Evolutionary conservation across 352 stramenopile genomes (phyloP).

Genomic region (Globisporangium mamillatum): DNA sequence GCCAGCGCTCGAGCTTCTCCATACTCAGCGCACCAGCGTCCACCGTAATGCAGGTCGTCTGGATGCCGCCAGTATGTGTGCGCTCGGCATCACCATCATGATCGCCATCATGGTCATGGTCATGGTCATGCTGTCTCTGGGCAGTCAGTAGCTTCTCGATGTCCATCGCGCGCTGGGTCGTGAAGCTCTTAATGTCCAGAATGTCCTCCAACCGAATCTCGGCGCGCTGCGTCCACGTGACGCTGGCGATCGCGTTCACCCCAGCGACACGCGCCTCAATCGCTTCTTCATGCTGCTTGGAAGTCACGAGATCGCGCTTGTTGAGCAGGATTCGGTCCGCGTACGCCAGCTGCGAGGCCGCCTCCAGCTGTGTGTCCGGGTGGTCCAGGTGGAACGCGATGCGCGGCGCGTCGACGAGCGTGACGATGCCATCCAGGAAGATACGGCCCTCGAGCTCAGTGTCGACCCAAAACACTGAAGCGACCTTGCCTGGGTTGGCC

Average conservation of each 20-base stretch:
- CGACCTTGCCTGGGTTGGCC: constrained; percentile 92
- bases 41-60: constrained; percentile 66
- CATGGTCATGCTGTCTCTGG: constrained; percentile 9
- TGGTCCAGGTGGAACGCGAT: constrained; percentile 78
- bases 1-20: constrained; percentile 67
- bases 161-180: constrained; percentile 52
- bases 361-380: constrained; percentile 69
- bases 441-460: constrained; percentile 87
- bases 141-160: constrained; percentile 42
- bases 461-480: constrained; percentile 96
- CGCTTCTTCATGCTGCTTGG: constrained; percentile 29
- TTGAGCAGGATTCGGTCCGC: constrained; percentile 98
- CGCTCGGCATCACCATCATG: constrained; percentile 13
- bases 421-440: constrained; percentile 95
- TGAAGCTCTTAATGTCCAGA: constrained; percentile 80
- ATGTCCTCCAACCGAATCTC: constrained; percentile 64
- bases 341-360: constrained; percentile 96
- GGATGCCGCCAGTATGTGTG: constrained; percentile 59
- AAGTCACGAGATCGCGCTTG: constrained; percentile 95
- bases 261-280: constrained; percentile 42
- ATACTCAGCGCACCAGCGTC: constrained; percentile 32
- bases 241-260: constrained; percentile 69
- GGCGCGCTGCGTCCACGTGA: constrained; percentile 62
- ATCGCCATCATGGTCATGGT: constrained; percentile 18
- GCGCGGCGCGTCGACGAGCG: constrained; percentile 95